Evolutionary conservation across 768 basidiomycete species (phyloP).

Genomic region (Xerocomellus chrysenteron): DNA sequence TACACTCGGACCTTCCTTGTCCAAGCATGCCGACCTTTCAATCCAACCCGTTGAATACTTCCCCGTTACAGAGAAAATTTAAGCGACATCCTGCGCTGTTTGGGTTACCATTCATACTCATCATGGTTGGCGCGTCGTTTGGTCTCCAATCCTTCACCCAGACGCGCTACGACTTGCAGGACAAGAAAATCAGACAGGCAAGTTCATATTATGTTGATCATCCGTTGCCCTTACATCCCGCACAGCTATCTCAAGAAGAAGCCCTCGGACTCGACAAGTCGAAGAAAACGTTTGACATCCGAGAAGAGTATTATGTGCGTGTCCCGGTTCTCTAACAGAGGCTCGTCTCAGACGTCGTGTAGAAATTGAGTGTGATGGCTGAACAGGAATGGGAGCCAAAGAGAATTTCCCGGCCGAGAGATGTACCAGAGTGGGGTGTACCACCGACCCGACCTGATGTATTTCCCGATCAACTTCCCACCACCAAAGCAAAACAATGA

Average conservation of each 20-base stretch:
- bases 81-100: conserved; percentile 70
- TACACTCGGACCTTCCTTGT: background rate
- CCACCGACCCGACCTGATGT: conserved; percentile 49
- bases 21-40: conserved; percentile 49
- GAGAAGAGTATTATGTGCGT: conserved; percentile 96
- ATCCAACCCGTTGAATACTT: conserved; percentile 38
- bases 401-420: conserved; percentile 78
- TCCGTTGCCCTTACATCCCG: background rate
- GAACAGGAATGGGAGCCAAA: conserved; percentile 86
- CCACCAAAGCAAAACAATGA: conserved; percentile 3
- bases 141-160: conserved; percentile 82
- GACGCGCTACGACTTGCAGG: conserved; percentile 87
- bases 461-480: conserved; percentile 24
- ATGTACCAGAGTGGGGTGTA: conserved; percentile 93
- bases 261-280: conserved; percentile 68
- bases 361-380: conserved; percentile 61
- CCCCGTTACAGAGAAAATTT: conserved; percentile 37
- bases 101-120: conserved; percentile 81
- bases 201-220: conserved; percentile 5
- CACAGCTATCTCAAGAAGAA: conserved; percentile 72
- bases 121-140: conserved; percentile 86
- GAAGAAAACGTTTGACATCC: conserved; percentile 84
- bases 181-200: conserved; percentile 73
- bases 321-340: background rate
- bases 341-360: background rate